Percentiles rank a stretch among this genome's conserved stretches.
phyloP scores from a whole-genome alignment of 2,329 filamentous ascomycete species.

The Falciphora oryzae region DNA sequence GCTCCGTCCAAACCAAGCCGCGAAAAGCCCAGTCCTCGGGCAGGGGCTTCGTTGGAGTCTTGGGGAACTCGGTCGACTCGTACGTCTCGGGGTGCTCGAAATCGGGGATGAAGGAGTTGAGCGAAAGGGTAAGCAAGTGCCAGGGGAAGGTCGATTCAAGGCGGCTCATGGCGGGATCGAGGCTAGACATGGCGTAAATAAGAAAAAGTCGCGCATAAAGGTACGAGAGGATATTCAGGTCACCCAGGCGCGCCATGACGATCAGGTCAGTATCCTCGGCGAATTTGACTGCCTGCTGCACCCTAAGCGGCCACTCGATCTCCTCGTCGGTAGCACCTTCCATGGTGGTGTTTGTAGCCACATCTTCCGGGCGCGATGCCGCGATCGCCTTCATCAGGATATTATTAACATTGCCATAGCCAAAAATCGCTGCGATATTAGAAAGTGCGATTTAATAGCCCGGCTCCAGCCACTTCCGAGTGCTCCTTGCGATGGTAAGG shows the following conservation, averaged over 20 bases:
- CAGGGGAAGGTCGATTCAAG: slow-evolving; percentile 38
- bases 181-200: slow-evolving; percentile 38
- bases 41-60: too few relatives aligned
- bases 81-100: slow-evolving; percentile 18
- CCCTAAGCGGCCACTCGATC: background rate
- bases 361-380: slow-evolving; percentile 14
- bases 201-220: slow-evolving; percentile 59
- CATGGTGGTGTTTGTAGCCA: slow-evolving; percentile 10
- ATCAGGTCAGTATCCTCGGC: slow-evolving; percentile 38
- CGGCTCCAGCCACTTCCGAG: slow-evolving; percentile 45
- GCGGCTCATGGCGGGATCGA: slow-evolving; percentile 35
- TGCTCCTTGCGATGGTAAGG: slow-evolving; percentile 46
- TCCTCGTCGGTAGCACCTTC: slow-evolving; percentile 13
- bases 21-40: too few relatives aligned
- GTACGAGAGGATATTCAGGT: slow-evolving; percentile 56
- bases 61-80: slow-evolving; percentile 38
- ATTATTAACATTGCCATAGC: slow-evolving; percentile 46
- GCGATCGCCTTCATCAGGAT: slow-evolving; percentile 36
- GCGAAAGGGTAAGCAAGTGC: slow-evolving; percentile 28
- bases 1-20: too few relatives aligned
- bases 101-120: slow-evolving; percentile 30
- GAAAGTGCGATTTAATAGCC: slow-evolving; percentile 53
- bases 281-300: slow-evolving; percentile 23
- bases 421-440: slow-evolving; percentile 46
- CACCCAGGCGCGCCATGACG: slow-evolving; percentile 41